Percentiles rank a stretch among this genome's conserved stretches.
These are phyloP conservation scores for Teunomyces atbi DNA, from an alignment of 805 yeast genomes.

Conservation along the genomic window DNA sequence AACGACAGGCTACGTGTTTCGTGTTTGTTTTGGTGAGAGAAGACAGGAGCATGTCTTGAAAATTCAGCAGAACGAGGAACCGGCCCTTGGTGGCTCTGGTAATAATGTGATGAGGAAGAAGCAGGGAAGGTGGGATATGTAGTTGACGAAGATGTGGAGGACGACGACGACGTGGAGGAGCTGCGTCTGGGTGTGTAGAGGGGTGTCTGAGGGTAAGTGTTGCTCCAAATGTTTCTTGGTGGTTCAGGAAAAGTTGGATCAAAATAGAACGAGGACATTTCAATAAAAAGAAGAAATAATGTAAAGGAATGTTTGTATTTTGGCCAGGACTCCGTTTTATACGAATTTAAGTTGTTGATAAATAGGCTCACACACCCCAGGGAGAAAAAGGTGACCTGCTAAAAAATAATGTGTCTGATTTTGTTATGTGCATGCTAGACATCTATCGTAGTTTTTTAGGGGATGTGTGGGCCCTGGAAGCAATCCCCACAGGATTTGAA, in stretches of 20 bases:
- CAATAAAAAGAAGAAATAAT: not conserved
- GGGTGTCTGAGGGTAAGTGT: not conserved
- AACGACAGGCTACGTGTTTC: not conserved
- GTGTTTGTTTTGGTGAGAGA: not conserved
- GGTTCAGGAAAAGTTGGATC: not conserved
- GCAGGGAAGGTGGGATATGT: not conserved
- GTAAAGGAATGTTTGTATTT: not conserved
- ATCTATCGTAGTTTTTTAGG: not conserved
- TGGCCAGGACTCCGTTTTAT: conserved; percentile 1
- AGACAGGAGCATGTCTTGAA: not conserved
- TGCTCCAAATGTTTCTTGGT: conserved; percentile 1
- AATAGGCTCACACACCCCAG: not conserved
- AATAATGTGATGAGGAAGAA: not conserved
- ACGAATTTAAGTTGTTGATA: not conserved
- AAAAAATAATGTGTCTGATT: conserved; percentile 4
- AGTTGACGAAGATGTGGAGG: not conserved
- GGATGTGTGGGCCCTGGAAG: not conserved
- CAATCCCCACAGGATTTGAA: not conserved
- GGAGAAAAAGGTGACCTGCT: conserved; percentile 4
- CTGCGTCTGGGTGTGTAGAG: not conserved
- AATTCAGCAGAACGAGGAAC: not conserved
- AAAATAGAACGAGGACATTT: not conserved
- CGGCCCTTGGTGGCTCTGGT: not conserved
- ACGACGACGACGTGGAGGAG: not conserved
- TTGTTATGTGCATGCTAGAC: conserved; percentile 1